Conservation (phyloP, 148 eudicot genomes). For the Cornus kousa region DNA sequence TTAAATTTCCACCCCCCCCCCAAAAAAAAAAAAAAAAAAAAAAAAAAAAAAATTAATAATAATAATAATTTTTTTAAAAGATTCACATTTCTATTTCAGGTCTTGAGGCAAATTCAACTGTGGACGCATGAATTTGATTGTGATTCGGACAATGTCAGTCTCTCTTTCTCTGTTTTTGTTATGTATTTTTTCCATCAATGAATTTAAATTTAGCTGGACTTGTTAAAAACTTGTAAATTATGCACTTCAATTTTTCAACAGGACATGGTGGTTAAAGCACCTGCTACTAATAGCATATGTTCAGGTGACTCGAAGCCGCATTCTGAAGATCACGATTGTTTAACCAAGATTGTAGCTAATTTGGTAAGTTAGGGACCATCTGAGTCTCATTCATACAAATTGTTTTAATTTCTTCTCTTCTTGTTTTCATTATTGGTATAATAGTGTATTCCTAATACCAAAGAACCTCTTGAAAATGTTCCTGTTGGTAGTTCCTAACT, state of each 20-base stretch:
- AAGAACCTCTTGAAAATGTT: background rate
- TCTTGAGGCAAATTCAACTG: conserved; percentile 45
- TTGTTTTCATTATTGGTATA: no score
- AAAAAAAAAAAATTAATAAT: no score
- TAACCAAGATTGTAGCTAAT: conserved; percentile 34
- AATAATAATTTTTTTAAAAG: no score
- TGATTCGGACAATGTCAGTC: conserved; percentile 31
- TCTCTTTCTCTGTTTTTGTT: background rate
- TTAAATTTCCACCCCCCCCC: no score
- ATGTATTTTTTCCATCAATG: conserved; percentile 3
- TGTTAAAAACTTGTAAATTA: background rate
- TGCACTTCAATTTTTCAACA: conserved; percentile 12
- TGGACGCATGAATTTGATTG: conserved; percentile 45
- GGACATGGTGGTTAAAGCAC: conserved; percentile 17
- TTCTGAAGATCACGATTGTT: conserved; percentile 36
- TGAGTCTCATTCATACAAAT: no score
- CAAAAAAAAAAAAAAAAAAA: no score
- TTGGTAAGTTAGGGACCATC: conserved; percentile 40
- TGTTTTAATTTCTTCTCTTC: no score
- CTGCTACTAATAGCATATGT: conserved; percentile 6
- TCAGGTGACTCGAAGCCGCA: conserved; percentile 15
- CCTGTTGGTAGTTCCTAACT: background rate
- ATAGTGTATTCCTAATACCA: no score
- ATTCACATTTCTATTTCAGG: conserved; percentile 23
- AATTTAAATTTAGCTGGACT: background rate